Conservation (phyloP, 2,329 filamentous ascomycete species). For the Metarhizium rileyi region DNA sequence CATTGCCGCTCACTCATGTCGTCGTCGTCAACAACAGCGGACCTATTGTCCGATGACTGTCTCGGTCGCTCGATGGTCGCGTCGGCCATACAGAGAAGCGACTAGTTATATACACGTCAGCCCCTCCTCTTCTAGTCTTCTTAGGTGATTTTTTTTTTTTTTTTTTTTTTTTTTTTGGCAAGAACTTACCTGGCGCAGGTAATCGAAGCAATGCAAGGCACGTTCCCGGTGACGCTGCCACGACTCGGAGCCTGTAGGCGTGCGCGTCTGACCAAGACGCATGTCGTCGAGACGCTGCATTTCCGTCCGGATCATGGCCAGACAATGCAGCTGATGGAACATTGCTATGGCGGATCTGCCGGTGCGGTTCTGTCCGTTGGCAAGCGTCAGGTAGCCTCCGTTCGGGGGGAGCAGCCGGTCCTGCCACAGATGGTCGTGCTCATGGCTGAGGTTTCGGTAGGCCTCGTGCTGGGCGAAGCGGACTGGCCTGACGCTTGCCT, state of each 20-base stretch:
- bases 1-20: constrained; percentile 5
- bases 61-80: constrained; percentile 5
- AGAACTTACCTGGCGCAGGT: constrained; percentile 7
- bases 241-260: background rate
- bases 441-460: background rate
- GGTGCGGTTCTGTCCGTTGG: background rate
- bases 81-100: constrained; percentile 6
- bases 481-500: background rate
- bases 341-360: constrained; percentile 3
- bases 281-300: background rate
- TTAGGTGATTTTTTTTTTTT: too few species aligned
- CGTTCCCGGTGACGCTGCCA: background rate
- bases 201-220: constrained; percentile 6
- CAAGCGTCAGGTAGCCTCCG: background rate
- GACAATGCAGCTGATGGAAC: constrained; percentile 8
- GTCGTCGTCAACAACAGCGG: background rate
- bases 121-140: too few species aligned
- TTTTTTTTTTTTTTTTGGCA: too few species aligned
- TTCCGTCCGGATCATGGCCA: constrained; percentile 3
- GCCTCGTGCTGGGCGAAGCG: background rate
- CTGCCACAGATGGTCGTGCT: constrained; percentile 1
- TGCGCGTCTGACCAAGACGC: background rate
- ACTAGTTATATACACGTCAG: too few species aligned
- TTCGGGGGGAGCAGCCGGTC: background rate
- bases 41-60: background rate